Evolutionary conservation across 1,284 basidiomycete genomes (phyloP).

Genomic region (Pisolithus thermaeus): DNA sequence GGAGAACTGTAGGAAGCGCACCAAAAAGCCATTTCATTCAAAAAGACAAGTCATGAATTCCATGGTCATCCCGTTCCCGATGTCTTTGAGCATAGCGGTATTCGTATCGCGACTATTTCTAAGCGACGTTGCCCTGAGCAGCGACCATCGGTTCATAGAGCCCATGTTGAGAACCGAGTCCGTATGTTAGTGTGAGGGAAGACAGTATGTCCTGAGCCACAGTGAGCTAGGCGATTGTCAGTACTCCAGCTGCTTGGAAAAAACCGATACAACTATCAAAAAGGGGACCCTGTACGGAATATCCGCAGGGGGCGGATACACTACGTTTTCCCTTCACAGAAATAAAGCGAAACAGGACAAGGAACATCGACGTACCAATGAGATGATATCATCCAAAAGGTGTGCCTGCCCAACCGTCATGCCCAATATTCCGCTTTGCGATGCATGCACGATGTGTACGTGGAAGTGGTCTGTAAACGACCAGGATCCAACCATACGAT

Average conservation of each 20-base stretch:
- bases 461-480: slow-evolving; percentile 79
- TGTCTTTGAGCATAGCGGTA: no score
- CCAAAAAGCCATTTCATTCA: no score
- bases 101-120: not conserved
- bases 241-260: slow-evolving; percentile 15
- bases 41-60: no score
- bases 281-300: slow-evolving; percentile 53
- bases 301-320: not conserved
- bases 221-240: slow-evolving; percentile 23
- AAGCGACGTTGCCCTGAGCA: slow-evolving; percentile 15
- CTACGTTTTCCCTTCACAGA: not conserved
- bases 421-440: slow-evolving; percentile 53
- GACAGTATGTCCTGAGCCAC: slow-evolving; percentile 47
- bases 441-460: slow-evolving; percentile 86
- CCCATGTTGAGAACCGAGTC: slow-evolving; percentile 75
- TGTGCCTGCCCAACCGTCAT: slow-evolving; percentile 90
- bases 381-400: slow-evolving; percentile 87
- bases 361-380: slow-evolving; percentile 47
- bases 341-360: not conserved
- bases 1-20: no score
- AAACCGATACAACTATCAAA: no score
- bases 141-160: slow-evolving; percentile 47
- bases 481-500: not conserved
- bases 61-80: no score
- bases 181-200: slow-evolving; percentile 76